Base-by-base conservation (phyloP, 805 yeast genomes). In the Candida ulmi region DNA sequence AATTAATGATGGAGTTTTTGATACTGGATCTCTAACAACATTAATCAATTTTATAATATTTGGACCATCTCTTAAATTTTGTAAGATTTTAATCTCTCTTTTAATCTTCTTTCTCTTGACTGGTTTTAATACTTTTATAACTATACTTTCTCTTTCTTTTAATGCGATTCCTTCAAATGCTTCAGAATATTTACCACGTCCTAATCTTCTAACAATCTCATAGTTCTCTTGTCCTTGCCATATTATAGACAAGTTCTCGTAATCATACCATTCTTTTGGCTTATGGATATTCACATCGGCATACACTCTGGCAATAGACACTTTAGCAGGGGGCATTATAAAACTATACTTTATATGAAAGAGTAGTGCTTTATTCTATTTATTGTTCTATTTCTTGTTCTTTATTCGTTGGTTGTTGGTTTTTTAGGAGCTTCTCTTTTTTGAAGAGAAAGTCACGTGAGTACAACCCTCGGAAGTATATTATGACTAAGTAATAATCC, bases 141-240 rank as follows among this genome's bases (percentile, higher is more conserved):
- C 96, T 51, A 90, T 79, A 39, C 79, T 71, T 39, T 72, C 70
- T 39, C 80, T 78, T 41, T 74, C 73, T 31, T 71, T 58, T 16
- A 82, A 67, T 50, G 84, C 79, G 30, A 84, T 72, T 7, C 96
- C 97, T 48, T 87, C 78, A 55, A 90, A 90, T 35, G 90, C 97
- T 65, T 90, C 97, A 13, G 95, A 84, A 60, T 90, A 90, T 63
- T 88, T 88, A 36, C 97, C 97, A 42, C 96, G 74, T 11, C 97
- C 97, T 37, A 90, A 74, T 60, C 88, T 88, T 45, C 78, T 77
- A 30, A 83, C 71, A 35, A 88, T 80, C 64, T 90, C 97, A 61
- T 88, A 88, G 56, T 83, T 80, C n/a, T 79, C 75, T 48, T 85
- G 95, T 32, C 77, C 69, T 28, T 93, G 88, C 96, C 96, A 88